Conservation (phyloP, 768 basidiomycete species). For the Trametes cingulata region DNA sequence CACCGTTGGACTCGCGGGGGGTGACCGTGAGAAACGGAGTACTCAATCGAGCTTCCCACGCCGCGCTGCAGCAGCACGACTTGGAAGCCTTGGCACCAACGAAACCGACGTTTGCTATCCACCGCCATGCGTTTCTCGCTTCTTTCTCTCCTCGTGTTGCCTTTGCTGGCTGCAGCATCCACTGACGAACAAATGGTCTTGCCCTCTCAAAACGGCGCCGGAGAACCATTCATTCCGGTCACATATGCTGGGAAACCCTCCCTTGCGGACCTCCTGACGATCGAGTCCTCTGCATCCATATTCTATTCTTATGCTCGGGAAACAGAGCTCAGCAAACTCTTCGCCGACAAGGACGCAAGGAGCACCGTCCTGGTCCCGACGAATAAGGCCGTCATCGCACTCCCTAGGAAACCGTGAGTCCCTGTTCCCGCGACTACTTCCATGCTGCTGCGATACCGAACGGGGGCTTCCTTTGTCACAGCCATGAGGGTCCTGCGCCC, state of each 20-base stretch:
- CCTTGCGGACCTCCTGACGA: slow-evolving; percentile 75
- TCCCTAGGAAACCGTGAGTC: slow-evolving; percentile 80
- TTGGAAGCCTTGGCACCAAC: background rate
- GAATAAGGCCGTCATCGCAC: slow-evolving; percentile 84
- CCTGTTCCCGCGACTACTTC: background rate
- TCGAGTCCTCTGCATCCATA: slow-evolving; percentile 73
- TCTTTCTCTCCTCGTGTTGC: slow-evolving; percentile 32
- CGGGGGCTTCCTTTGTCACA: slow-evolving; percentile 29
- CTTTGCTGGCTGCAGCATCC: slow-evolving; percentile 35
- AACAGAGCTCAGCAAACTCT: slow-evolving; percentile 54
- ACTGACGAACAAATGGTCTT: slow-evolving; percentile 32
- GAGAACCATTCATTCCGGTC: slow-evolving; percentile 36
- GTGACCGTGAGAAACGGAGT: background rate
- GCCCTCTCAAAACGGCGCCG: slow-evolving; percentile 18
- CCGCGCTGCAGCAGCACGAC: background rate
- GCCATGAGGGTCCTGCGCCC: slow-evolving; percentile 57
- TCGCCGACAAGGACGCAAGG: slow-evolving; percentile 36
- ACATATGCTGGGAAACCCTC: slow-evolving; percentile 49
- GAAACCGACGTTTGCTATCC: background rate
- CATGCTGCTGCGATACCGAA: background rate
- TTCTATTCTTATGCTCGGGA: slow-evolving; percentile 85
- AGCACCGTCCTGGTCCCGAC: slow-evolving; percentile 78
- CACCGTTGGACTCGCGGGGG: too few species aligned
- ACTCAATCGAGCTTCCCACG: background rate
- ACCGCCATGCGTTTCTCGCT: slow-evolving; percentile 24